A percentile compares a stretch with the other conserved stretches of the same genome.
phyloP scores from a whole-genome alignment of 805 yeast genomes.

The Cyberlindnera petersonii region DNA sequence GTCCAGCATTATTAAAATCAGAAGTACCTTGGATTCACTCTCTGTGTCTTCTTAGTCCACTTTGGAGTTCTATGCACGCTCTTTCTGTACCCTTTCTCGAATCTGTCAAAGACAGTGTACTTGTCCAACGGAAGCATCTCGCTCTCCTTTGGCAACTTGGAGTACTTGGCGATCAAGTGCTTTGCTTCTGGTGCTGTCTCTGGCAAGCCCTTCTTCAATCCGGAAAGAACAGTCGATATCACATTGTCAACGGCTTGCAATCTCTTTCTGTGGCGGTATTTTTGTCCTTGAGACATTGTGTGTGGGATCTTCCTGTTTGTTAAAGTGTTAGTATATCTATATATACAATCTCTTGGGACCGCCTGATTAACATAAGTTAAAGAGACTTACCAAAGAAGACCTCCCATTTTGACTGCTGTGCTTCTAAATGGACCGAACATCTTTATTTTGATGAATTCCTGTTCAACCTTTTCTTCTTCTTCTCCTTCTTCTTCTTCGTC shows the following conservation, averaged over 20 bases:
- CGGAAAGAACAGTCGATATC: conserved; percentile 58
- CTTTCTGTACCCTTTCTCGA: conserved; percentile 77
- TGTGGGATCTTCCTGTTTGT: conserved; percentile 61
- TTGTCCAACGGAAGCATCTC: conserved; percentile 83
- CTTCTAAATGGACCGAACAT: conserved; percentile 76
- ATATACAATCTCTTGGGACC: too few species aligned
- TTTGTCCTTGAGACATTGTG: conserved; percentile 76
- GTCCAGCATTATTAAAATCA: conserved; percentile 1
- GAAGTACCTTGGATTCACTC: conserved; percentile 62
- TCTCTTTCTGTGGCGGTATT: conserved; percentile 79
- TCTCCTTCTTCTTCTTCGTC: background rate
- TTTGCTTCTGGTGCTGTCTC: conserved; percentile 4
- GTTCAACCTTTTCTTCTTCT: too few species aligned
- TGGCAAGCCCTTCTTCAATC: conserved; percentile 31
- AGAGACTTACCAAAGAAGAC: conserved; percentile 60
- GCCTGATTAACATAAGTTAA: background rate
- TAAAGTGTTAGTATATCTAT: conserved; percentile 3
- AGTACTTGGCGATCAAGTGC: conserved; percentile 29
- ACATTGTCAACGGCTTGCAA: conserved; percentile 78
- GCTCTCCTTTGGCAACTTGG: conserved; percentile 67
- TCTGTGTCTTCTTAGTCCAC: conserved; percentile 82
- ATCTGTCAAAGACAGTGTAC: conserved; percentile 79
- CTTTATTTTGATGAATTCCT: background rate
- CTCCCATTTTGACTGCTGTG: conserved; percentile 56
- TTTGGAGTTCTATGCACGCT: conserved; percentile 84